Conservation (phyloP, 257 asterid genomes). For the Solanum chiquidenum region DNA sequence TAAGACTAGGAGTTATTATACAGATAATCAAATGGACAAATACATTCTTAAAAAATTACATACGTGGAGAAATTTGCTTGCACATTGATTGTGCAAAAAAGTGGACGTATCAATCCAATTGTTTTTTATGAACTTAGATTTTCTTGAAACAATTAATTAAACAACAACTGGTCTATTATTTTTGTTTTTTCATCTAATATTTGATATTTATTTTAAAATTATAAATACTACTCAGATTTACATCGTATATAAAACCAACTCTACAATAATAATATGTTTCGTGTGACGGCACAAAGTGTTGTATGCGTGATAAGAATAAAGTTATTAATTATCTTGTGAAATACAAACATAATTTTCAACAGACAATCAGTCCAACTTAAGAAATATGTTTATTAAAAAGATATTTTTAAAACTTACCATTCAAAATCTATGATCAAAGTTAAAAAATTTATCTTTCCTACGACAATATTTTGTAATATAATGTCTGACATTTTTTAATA, state of each 20-base stretch:
- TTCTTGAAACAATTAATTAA: no score
- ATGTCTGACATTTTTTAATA: background rate
- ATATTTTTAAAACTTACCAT: no score
- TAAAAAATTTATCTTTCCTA: background rate
- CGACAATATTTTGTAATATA: no score
- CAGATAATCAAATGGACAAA: background rate
- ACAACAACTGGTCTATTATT: no score
- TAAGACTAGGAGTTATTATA: background rate
- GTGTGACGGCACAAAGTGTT: no score
- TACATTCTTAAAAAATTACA: background rate
- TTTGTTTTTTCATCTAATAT: accelerated
- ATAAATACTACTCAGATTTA: accelerated
- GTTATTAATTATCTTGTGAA: no score
- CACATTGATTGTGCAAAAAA: background rate
- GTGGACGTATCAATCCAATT: background rate
- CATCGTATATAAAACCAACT: accelerated
- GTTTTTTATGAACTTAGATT: background rate
- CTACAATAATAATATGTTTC: no score
- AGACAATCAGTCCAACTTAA: no score
- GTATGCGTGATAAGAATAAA: background rate
- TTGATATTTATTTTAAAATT: background rate
- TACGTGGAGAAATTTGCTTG: background rate
- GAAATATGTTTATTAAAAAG: no score
- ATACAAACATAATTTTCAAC: no score
- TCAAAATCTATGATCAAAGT: background rate